These are phyloP conservation scores for Biscogniauxia sp. DNA, from an alignment of 2,329 filamentous ascomycete genomes.

Conservation along the genomic window DNA sequence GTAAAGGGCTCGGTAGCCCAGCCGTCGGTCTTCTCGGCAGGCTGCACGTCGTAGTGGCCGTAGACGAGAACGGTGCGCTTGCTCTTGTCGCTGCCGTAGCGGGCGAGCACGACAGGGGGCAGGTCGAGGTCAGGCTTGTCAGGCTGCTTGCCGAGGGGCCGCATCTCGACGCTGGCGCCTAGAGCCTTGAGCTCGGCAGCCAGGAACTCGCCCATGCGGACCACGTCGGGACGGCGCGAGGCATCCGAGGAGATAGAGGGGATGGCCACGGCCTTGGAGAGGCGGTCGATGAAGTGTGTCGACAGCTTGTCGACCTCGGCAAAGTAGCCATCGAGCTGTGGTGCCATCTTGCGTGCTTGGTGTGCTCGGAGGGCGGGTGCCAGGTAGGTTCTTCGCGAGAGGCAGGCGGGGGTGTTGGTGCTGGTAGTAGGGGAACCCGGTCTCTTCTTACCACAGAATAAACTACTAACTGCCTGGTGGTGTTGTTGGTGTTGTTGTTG, in stretches of 20 bases:
- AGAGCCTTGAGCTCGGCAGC: conserved; percentile 77
- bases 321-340: conserved; percentile 89
- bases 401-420: not conserved
- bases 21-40: conserved; percentile 86
- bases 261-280: conserved; percentile 90
- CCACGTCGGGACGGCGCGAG: conserved; percentile 82
- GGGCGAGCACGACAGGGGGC: conserved; percentile 85
- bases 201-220: conserved; percentile 94
- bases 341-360: conserved; percentile 77
- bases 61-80: conserved; percentile 97
- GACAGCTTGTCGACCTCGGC: conserved; percentile 82
- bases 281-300: conserved; percentile 81
- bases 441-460: not conserved
- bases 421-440: not conserved
- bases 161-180: conserved; percentile 83
- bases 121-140: conserved; percentile 87
- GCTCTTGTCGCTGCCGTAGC: conserved; percentile 87
- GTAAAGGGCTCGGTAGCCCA: conserved; percentile 96
- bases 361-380: conserved; percentile 53
- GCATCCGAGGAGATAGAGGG: conserved; percentile 92
- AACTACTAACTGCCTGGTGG: not conserved
- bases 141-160: conserved; percentile 86
- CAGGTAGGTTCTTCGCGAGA: conserved; percentile 43
- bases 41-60: conserved; percentile 98
- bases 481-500: too few species aligned